These are phyloP conservation scores for Aspergillus ibericus DNA, from an alignment of 2,329 filamentous ascomycete species.

Conservation along the genomic window DNA sequence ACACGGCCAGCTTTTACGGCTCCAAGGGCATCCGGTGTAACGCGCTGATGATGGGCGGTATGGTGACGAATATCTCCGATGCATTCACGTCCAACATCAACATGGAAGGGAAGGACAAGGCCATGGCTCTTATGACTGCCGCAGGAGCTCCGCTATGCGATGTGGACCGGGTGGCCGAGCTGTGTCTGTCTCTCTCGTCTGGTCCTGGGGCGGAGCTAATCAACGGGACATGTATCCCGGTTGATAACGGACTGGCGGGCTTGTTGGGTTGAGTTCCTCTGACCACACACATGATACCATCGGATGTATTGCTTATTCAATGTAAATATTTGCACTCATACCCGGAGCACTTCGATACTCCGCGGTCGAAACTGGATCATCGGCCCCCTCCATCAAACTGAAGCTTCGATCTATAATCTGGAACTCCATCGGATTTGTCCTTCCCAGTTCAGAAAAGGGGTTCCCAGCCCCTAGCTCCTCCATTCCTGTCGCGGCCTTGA, in stretches of 20 bases:
- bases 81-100: slow-evolving; percentile 37
- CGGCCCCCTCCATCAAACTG: neutral
- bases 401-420: neutral
- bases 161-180: slow-evolving; percentile 28
- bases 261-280: neutral
- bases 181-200: slow-evolving; percentile 28
- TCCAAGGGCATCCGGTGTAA: slow-evolving; percentile 55
- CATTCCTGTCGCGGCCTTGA: neutral
- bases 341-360: no score
- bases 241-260: slow-evolving; percentile 28
- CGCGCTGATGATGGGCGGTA: slow-evolving; percentile 54
- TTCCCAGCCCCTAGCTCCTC: neutral
- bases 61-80: slow-evolving; percentile 57
- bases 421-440: neutral
- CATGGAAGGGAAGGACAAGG: slow-evolving; percentile 24
- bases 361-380: no score
- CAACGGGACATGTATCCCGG: slow-evolving; percentile 32
- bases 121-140: slow-evolving; percentile 14
- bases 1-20: slow-evolving; percentile 58
- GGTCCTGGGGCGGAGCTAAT: slow-evolving; percentile 27
- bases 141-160: slow-evolving; percentile 22
- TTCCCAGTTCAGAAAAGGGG: neutral
- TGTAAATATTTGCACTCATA: neutral
- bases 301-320: neutral
- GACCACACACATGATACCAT: neutral